Conservation (phyloP, 208 protist genomes). For the Leishmania guyanensis region DNA sequence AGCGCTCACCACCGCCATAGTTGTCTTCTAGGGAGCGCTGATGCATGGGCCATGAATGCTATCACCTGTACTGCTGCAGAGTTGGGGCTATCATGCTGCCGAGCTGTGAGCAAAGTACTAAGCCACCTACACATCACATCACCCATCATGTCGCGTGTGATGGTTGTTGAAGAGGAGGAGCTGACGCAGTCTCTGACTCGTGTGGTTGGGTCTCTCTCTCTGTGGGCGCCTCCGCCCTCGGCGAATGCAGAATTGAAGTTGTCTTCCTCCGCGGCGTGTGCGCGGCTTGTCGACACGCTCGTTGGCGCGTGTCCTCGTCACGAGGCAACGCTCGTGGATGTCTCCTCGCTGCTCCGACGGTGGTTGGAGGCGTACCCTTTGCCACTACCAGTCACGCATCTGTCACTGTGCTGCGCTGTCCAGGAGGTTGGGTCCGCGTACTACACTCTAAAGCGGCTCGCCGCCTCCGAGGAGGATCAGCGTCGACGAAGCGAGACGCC, state of each 20-base stretch:
- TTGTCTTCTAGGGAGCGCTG: background rate
- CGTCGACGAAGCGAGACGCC: conserved; percentile 14
- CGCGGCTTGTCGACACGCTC: conserved; percentile 19
- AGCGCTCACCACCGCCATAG: background rate
- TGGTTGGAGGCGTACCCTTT: conserved; percentile 29
- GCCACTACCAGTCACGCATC: conserved; percentile 14
- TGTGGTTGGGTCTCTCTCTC: conserved; percentile 6
- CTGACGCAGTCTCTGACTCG: background rate
- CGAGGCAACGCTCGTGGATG: background rate
- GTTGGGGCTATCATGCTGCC: conserved; percentile 11
- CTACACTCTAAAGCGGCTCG: conserved; percentile 39
- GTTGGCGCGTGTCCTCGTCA: conserved; percentile 23
- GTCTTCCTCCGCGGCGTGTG: conserved; percentile 2
- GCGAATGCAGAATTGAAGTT: background rate
- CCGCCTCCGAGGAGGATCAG: conserved; percentile 23
- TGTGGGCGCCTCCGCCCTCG: conserved; percentile 20
- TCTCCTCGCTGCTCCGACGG: conserved; percentile 20
- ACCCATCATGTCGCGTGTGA: background rate
- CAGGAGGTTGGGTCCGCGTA: conserved; percentile 33
- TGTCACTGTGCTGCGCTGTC: conserved; percentile 19
- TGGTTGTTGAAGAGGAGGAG: conserved; percentile 14
- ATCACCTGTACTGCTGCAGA: conserved; percentile 14
- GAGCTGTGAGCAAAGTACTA: conserved; percentile 9
- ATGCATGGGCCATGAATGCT: conserved; percentile 24
- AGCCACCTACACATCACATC: conserved; percentile 4